phyloP scores from a whole-genome alignment of 768 basidiomycete genomes.

The Lyophyllum decastes region DNA sequence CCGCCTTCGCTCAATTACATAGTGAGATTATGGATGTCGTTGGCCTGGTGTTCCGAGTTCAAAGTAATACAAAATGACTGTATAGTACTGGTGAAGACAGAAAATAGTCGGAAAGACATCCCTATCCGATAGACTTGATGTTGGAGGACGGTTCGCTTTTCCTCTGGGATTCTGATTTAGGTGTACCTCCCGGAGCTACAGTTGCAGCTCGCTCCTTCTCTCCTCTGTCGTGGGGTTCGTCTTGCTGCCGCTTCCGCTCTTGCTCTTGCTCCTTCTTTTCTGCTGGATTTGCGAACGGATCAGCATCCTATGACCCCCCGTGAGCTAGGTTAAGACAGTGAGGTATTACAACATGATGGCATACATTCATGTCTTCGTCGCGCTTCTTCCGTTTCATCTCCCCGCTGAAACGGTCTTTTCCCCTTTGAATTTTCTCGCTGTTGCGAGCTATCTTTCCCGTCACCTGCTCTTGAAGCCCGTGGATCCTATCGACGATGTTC shows the following conservation, averaged over 20 bases:
- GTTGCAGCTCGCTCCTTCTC: conserved; percentile 29
- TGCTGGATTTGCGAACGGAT: conserved; percentile 20
- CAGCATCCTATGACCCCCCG: conserved; percentile 1
- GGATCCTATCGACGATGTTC: conserved; percentile 32
- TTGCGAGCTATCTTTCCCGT: conserved; percentile 34
- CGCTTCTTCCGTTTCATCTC: conserved; percentile 31
- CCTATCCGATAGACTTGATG: conserved; percentile 17
- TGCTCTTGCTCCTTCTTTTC: conserved; percentile 11
- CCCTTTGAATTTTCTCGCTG: conserved; percentile 24
- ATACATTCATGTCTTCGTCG: conserved; percentile 23
- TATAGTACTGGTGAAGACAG: no score
- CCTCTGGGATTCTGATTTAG: conserved; percentile 23
- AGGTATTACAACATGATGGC: neutral
- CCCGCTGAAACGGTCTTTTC: conserved; percentile 32
- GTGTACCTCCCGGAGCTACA: conserved; percentile 27
- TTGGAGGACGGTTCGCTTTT: conserved; percentile 17
- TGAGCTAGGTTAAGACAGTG: neutral
- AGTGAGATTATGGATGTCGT: no score
- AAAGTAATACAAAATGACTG: no score
- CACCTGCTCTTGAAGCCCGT: conserved; percentile 33
- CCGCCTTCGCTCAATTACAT: no score
- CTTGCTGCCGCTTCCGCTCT: neutral
- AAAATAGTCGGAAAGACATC: neutral
- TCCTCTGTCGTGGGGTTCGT: neutral
- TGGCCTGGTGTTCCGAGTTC: no score